These are phyloP conservation scores for Asterophora parasitica DNA, from an alignment of 768 basidiomycete genomes.

Conservation along the genomic window DNA sequence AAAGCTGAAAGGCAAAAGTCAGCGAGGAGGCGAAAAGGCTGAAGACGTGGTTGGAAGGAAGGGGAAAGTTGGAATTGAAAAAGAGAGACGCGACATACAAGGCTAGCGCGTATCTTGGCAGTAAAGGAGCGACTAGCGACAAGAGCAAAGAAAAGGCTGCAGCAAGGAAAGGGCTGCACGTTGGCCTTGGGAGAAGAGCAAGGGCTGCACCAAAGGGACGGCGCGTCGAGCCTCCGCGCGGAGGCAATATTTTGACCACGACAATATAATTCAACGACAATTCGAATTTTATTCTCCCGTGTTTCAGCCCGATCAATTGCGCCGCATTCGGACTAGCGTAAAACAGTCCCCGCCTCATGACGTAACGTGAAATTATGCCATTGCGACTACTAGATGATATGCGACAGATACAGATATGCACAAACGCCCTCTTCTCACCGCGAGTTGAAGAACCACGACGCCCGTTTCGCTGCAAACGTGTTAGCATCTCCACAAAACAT, in stretches of 20 bases:
- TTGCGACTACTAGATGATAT: constrained; percentile 18
- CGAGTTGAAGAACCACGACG: constrained; percentile 91
- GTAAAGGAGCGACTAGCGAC: not conserved
- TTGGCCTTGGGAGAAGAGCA: too few relatives aligned
- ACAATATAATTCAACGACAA: too few relatives aligned
- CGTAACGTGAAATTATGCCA: constrained; percentile 16
- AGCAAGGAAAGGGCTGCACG: constrained; percentile 4
- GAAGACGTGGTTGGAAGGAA: constrained; percentile 19
- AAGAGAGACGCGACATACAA: constrained; percentile 26
- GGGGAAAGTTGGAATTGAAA: constrained; percentile 21
- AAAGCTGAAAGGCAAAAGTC: constrained; percentile 14
- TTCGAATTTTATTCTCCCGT: constrained; percentile 23
- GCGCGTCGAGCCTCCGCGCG: constrained; percentile 15
- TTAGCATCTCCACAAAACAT: constrained; percentile 18
- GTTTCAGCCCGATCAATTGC: constrained; percentile 39
- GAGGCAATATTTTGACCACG: constrained; percentile 25
- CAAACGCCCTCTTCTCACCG: constrained; percentile 38
- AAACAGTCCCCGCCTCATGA: constrained; percentile 31
- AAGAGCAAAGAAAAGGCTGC: constrained; percentile 1
- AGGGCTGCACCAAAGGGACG: not conserved
- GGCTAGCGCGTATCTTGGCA: constrained; percentile 10
- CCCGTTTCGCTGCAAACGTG: constrained; percentile 65
- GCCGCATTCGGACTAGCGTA: constrained; percentile 21
- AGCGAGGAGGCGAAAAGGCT: constrained; percentile 16
- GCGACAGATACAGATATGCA: constrained; percentile 16